These are phyloP conservation scores for Byssoonygena ceratinophila DNA, from an alignment of 2,329 filamentous ascomycete genomes.

Conservation along the genomic window DNA sequence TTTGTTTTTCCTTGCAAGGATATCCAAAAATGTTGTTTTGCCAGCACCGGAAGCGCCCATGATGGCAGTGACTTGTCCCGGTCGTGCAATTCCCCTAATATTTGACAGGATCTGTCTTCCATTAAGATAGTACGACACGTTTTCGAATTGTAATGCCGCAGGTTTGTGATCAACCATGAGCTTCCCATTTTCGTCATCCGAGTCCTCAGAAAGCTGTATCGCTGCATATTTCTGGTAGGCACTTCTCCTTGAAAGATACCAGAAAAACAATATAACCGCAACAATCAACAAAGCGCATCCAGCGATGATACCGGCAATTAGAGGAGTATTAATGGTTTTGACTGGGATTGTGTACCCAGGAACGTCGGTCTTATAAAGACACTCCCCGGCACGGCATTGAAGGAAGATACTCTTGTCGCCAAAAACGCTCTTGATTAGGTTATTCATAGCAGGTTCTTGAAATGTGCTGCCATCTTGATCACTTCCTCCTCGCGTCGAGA, in stretches of 20 bases:
- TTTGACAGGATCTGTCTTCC: slow-evolving; percentile 73
- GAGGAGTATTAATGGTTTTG: slow-evolving; percentile 90
- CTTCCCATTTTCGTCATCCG: slow-evolving; percentile 74
- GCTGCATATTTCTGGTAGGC: slow-evolving; percentile 52
- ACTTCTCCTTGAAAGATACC: slow-evolving; percentile 75
- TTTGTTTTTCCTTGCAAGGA: slow-evolving; percentile 94
- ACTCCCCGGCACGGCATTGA: slow-evolving; percentile 76
- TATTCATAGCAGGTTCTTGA: slow-evolving; percentile 84
- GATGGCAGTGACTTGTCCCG: slow-evolving; percentile 91
- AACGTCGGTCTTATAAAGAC: slow-evolving; percentile 82
- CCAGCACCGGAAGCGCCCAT: slow-evolving; percentile 97
- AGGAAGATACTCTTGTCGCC: slow-evolving; percentile 83
- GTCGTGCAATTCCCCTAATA: slow-evolving; percentile 77
- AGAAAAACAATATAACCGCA: slow-evolving; percentile 69
- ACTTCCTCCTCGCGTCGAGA: slow-evolving; percentile 44
- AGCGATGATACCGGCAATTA: slow-evolving; percentile 90
- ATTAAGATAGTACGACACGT: slow-evolving; percentile 76
- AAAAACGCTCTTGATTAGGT: slow-evolving; percentile 77
- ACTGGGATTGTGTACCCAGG: slow-evolving; percentile 81
- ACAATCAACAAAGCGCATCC: slow-evolving; percentile 77
- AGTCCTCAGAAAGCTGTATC: slow-evolving; percentile 71
- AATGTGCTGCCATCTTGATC: slow-evolving; percentile 68
- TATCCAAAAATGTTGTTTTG: slow-evolving; percentile 94
- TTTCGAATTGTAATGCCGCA: slow-evolving; percentile 75
- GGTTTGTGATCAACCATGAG: slow-evolving; percentile 88